Percentiles rank a stretch among this genome's conserved stretches.
phyloP scores from a whole-genome alignment of 2,329 filamentous ascomycete genomes.

The Colletotrichum scovillei region DNA sequence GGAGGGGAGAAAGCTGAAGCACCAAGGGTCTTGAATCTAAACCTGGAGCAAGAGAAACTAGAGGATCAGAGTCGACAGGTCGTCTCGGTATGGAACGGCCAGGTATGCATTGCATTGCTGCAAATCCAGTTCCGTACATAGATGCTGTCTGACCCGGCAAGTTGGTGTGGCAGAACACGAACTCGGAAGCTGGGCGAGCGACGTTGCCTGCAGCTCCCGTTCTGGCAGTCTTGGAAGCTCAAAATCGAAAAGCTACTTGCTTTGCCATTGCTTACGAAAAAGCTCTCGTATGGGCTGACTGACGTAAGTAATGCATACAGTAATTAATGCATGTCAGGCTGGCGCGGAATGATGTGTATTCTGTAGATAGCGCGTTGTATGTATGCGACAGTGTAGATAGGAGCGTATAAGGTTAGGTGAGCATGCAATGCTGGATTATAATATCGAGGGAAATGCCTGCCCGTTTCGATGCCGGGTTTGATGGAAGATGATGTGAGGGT shows the following conservation, averaged over 20 bases:
- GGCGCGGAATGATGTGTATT: neutral
- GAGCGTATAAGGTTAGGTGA: constrained; percentile 3
- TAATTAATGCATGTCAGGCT: neutral
- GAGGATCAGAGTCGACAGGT: neutral
- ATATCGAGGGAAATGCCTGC: neutral
- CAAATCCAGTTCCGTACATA: constrained; percentile 11
- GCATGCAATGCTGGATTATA: neutral
- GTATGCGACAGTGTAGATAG: constrained; percentile 21
- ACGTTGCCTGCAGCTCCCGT: neutral
- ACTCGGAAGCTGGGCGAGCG: neutral
- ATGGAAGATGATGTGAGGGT: constrained; percentile 13
- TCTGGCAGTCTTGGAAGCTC: neutral
- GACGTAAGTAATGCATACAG: constrained; percentile 10
- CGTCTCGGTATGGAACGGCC: neutral
- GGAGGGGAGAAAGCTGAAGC: constrained; percentile 13
- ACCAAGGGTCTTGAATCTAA: constrained; percentile 32
- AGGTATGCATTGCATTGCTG: neutral
- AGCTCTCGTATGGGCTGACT: constrained; percentile 1
- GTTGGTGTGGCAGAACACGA: constrained; percentile 8
- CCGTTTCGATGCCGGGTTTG: neutral
- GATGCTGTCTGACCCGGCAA: constrained; percentile 3
- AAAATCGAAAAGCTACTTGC: neutral
- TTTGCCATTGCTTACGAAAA: neutral
- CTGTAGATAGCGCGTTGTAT: neutral
- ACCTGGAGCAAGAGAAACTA: constrained; percentile 18